These are phyloP conservation scores for Vanderwaltozyma polyspora DNA, from an alignment of 805 yeast species.

Conservation along the genomic window DNA sequence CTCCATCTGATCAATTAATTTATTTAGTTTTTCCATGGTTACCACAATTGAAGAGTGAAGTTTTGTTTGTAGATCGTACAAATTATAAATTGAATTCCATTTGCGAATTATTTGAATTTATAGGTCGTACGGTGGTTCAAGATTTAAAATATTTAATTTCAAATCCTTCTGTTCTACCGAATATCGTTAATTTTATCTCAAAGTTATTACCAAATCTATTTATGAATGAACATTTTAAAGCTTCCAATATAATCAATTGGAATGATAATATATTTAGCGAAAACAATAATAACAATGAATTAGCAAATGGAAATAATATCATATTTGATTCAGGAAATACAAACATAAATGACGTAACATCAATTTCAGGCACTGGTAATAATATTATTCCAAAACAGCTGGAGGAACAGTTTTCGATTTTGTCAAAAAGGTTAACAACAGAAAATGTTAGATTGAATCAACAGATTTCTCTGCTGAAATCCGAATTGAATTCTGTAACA, in stretches of 20 bases:
- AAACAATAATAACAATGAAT: background rate
- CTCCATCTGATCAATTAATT: slow-evolving; percentile 17
- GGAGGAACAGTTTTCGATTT: slow-evolving; percentile 14
- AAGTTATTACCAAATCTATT: slow-evolving; percentile 24
- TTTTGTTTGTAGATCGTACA: slow-evolving; percentile 19
- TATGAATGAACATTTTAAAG: slow-evolving; percentile 13
- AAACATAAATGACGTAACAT: background rate
- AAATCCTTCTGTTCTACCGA: slow-evolving; percentile 18
- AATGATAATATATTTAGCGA: background rate
- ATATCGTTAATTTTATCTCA: slow-evolving; percentile 19
- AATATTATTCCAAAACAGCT: slow-evolving; percentile 1
- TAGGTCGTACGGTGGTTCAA: slow-evolving; percentile 22
- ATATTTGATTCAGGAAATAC: background rate
- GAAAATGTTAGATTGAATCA: slow-evolving; percentile 24
- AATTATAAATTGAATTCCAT: slow-evolving; percentile 25
- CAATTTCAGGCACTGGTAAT: background rate
- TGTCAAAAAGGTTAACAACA: slow-evolving; percentile 21
- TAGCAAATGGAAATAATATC: background rate
- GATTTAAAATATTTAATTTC: slow-evolving; percentile 17
- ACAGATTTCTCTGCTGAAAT: slow-evolving; percentile 20
- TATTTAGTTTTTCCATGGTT: slow-evolving; percentile 26
- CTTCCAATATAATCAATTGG: background rate
- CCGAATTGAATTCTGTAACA: slow-evolving; percentile 18
- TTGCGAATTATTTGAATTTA: slow-evolving; percentile 24
- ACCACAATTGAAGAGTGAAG: slow-evolving; percentile 18